These are phyloP conservation scores for Pezicula carpinea DNA, from an alignment of 2,329 filamentous ascomycete genomes.

Conservation along the genomic window DNA sequence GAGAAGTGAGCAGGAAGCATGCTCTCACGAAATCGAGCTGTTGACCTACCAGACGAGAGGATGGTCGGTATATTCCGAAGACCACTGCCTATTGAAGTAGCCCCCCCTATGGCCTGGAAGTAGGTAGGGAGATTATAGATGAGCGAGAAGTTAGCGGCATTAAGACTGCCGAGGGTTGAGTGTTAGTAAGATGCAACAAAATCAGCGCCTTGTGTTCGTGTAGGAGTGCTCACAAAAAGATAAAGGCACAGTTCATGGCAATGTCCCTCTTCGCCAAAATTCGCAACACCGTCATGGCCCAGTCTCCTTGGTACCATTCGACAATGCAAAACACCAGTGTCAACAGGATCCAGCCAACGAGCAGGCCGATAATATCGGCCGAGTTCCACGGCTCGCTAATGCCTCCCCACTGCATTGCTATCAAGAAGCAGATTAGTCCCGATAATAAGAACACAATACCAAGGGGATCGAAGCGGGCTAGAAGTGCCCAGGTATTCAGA, in stretches of 20 bases:
- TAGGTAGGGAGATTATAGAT: slow-evolving; percentile 43
- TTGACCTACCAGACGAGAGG: slow-evolving; percentile 23
- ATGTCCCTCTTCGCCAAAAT: slow-evolving; percentile 36
- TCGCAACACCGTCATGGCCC: slow-evolving; percentile 41
- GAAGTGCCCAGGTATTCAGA: slow-evolving; percentile 33
- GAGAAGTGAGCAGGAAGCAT: too few relatives aligned
- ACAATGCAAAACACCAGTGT: slow-evolving; percentile 26
- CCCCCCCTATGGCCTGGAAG: slow-evolving; percentile 39
- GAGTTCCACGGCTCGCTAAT: slow-evolving; percentile 35
- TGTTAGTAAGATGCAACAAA: too few relatives aligned
- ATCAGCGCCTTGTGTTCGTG: too few relatives aligned
- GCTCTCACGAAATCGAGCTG: too few relatives aligned
- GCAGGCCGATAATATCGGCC: slow-evolving; percentile 33
- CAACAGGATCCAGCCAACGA: slow-evolving; percentile 28
- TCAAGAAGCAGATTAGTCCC: slow-evolving; percentile 34
- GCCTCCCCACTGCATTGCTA: slow-evolving; percentile 41
- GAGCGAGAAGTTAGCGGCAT: slow-evolving; percentile 33
- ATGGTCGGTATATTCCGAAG: slow-evolving; percentile 33
- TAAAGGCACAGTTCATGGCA: slow-evolving; percentile 32
- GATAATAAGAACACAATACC: slow-evolving; percentile 39
- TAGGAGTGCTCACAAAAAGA: slow-evolving; percentile 36
- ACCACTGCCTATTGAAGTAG: slow-evolving; percentile 29
- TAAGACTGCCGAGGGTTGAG: too few relatives aligned
- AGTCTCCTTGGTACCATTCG: slow-evolving; percentile 35
- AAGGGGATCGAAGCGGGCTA: slow-evolving; percentile 39